Base-by-base conservation (phyloP, 805 yeast genomes). In the Nakazawaea ambrosiae region DNA sequence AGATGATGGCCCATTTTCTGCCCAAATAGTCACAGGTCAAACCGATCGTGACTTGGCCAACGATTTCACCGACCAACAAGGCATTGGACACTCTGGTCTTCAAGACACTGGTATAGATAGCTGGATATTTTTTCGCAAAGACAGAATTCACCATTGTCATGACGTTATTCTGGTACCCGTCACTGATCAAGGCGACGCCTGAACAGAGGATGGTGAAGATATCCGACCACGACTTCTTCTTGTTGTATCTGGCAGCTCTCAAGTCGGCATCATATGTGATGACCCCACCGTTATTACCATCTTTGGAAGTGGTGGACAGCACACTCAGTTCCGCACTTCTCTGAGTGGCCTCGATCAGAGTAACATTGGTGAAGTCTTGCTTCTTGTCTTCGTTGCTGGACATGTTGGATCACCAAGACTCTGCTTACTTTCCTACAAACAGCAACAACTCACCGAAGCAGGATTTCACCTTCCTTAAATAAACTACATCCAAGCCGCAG, bases 101-200 rank as follows among this genome's bases (percentile, higher is more conserved):
- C 64, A 79, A 58, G 20, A 60, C 49, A 12, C 71, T 48, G 32
- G 56, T 57, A 46, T 70, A 73, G 5, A 37, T 45, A 3, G 55
- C 55, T 4, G 78, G 77, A 48, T 66, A 73, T 43, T 61, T 50
- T 14, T 51, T 47, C 8, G 77, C 60, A 49, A 80, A 78, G 11
- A 78, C 68, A 16, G 68, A 59, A 54, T 81, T 81, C 46, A 70
- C 49, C 80, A 80, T 78, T 4, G 85, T 71, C 85, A 81, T 79
- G 44, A 79, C 69, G 47, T 75, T 78, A 51, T 81, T 81, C 53
- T 79, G 86, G 56, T 81, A 81, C 4, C 89, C 89, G 58, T 83
- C 92, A 17, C 83, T 74, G 49, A 81, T 73, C 51, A 83, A 66
- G 0, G 89, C 92, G 45, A 75, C 78, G 11, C 92, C 90, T 18